Evolutionary conservation across 2,329 filamentous ascomycete genomes (phyloP).

Genomic region (Paecilomyces variotii): DNA sequence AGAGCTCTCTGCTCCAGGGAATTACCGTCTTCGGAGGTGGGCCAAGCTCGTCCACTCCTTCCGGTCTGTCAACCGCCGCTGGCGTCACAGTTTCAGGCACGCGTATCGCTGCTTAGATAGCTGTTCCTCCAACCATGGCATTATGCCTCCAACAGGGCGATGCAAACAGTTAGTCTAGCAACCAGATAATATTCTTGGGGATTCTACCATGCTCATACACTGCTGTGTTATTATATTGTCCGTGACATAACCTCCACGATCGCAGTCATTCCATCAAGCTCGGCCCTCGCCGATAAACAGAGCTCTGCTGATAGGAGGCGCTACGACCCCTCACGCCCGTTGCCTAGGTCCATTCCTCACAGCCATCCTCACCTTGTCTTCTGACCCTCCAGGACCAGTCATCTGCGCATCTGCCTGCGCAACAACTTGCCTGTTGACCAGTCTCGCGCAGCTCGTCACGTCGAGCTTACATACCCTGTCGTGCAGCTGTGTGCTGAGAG

Average conservation of each 20-base stretch:
- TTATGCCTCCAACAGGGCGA: background rate
- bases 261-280: background rate
- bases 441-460: background rate
- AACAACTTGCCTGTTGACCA: background rate
- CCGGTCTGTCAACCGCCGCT: background rate
- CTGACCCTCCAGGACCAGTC: background rate
- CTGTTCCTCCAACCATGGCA: background rate
- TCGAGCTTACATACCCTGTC: background rate
- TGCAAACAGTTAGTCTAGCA: background rate
- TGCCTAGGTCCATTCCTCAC: background rate
- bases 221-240: too few species aligned
- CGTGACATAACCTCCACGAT: background rate
- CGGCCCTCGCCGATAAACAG: background rate
- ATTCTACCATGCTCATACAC: background rate
- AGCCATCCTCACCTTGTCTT: background rate
- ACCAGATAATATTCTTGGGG: background rate
- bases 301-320: background rate
- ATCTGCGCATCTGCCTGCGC: background rate
- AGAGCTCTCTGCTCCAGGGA: background rate
- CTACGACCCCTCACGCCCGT: background rate
- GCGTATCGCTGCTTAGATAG: background rate
- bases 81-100: background rate
- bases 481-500: background rate
- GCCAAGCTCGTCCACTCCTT: background rate
- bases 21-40: background rate